Base-by-base conservation (phyloP, 352 stramenopile genomes). In the Peronospora farinosa region DNA sequence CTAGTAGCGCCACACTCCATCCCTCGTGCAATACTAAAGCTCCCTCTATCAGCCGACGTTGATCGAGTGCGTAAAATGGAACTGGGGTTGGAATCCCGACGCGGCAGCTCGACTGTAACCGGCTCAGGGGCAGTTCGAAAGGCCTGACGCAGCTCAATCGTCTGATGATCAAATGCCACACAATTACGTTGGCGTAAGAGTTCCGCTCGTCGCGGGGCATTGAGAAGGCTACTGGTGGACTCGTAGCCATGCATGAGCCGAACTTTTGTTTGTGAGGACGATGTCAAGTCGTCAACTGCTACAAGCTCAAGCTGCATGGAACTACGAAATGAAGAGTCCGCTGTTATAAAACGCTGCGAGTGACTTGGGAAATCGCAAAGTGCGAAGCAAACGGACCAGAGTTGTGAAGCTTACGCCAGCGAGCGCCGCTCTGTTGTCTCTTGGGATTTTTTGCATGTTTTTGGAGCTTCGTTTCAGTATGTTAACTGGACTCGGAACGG, bases 101-200 rank as follows among this genome's bases (percentile, higher is more conserved):
- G 67, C 17, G 74, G 69, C 5, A 74, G 66, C 17, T 55, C 46
- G 6, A 87, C 40, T 46, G 58, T 65, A 30, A 72, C 49, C 28
- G 70, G 66, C 37, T 67, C 67, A 4, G 73, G 76, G 1, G 69
- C 74, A n/a, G 73, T 82, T 15, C 69, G 73, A 54, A 83, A 82
- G 31, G 74, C 68, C 47, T 69, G 67, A 21, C 74, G 67, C 8
- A 84, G 42, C 21, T 65, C 60, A 50, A 84, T 76, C 16, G 54
- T 72, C 40, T 69, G 56, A 15, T 79, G 55, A 0, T 77, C 69
- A 21, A 85, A 82, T 35, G 60, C 74, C 38, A 85, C 63, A 27
- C 65, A 60, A 7, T 72, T 59, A 19, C 69, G 69, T 45, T 77
- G 70, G 8, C 75, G 70, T 17, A 68, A 66, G 32, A 83, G 63